Base-by-base conservation (phyloP, 2,329 filamentous ascomycete species). In the Ilyonectria sp. region DNA sequence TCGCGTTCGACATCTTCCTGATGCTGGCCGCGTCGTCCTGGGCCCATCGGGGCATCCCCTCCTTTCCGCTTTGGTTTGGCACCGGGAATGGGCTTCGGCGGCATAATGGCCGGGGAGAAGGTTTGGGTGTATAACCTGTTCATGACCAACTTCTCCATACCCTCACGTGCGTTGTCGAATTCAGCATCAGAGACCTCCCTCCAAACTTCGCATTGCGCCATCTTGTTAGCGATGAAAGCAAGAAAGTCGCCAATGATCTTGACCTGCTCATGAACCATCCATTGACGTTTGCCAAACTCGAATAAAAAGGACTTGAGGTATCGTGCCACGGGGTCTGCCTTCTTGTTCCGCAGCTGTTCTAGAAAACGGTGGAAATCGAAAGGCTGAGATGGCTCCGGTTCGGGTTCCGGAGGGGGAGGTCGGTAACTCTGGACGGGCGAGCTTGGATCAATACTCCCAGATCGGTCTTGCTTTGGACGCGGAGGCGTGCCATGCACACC, bases 81-180 rank as follows among this genome's bases (percentile, higher is more conserved):
- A 21, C 90, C 90, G 26, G 92, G 88, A 40, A 92, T 87, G 2
- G 92, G 91, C 68, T 94, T 92, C 4, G 94, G 92, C 1, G 94
- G 87, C 4, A 94, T 90, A 70, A 99, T 99, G 15, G 94, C 94
- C 0, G 96, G 96, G 0, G 95, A 98, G 79, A 99, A 99, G 0
- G 96, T 98, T 80, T 99, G 96, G 1, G 91, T 90, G 80, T 99
- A 99, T 5, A 99, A 84, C 63, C 97, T 87, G 79, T 99, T 99
- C 97, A 99, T 99, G 72, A 99, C 97, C 4, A 99, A 87, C 80
- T 99, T 99, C 84, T 99, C 96, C 96, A 99, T 99, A 37, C 96
- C 96, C 82, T 99, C 96, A 74, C 95, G 91, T 15, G 96, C 96
- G 80, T 99, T 99, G 81, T 99, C 96, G 75, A 99, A 99, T 77